Conservation (phyloP, 176 grass and related monocot genomes). For the Carex littledalei region DNA sequence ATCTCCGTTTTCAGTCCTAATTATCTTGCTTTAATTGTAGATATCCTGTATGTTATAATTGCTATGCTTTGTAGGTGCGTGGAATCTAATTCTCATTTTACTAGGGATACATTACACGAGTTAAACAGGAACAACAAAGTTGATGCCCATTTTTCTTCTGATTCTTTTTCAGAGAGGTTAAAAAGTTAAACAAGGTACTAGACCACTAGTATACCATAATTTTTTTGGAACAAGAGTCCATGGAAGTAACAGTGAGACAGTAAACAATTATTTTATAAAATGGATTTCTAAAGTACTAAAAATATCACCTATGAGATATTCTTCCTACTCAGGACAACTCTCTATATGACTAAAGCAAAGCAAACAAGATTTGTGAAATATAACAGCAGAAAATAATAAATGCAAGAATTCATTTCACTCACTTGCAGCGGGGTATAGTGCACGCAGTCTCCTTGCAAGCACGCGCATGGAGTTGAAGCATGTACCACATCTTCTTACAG, state of each 20-base stretch:
- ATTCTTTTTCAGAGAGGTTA: background rate
- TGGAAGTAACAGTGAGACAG: background rate
- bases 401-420: conserved; percentile 22
- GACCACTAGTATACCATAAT: background rate
- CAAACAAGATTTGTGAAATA: background rate
- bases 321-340: background rate
- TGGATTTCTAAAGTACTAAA: background rate
- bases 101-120: background rate
- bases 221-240: background rate
- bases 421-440: conserved; percentile 97
- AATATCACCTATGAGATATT: background rate
- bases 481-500: conserved; percentile 54
- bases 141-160: background rate
- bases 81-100: background rate
- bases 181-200: background rate
- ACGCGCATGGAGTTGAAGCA: conserved; percentile 76
- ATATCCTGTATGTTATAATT: background rate
- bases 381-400: background rate
- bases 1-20: background rate
- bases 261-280: background rate
- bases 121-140: background rate
- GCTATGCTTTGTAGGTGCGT: too few relatives aligned
- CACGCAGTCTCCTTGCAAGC: conserved; percentile 92
- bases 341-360: background rate
- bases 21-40: background rate